Evolutionary conservation across 2,329 filamentous ascomycete genomes (phyloP).

Genomic region (Zarea fungicola): DNA sequence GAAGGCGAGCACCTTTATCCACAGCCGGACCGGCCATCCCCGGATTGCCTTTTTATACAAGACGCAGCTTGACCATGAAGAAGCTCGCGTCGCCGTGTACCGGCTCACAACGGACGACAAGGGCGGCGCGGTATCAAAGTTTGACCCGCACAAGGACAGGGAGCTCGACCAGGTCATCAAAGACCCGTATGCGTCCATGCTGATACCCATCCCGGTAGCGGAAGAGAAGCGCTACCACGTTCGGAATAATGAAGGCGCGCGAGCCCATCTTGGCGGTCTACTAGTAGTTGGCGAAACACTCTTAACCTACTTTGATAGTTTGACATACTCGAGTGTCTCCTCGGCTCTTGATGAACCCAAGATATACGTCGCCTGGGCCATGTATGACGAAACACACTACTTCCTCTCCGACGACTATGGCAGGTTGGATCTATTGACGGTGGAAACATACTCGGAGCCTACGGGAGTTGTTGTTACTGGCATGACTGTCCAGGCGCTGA

Average conservation of each 20-base stretch:
- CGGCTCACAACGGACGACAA: conserved; percentile 54
- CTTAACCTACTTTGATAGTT: conserved; percentile 79
- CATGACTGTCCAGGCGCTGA: conserved; percentile 57
- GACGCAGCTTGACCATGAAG: conserved; percentile 44
- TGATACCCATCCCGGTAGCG: conserved; percentile 58
- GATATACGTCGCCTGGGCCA: conserved; percentile 88
- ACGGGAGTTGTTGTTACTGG: conserved; percentile 62
- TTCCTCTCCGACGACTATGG: conserved; percentile 93
- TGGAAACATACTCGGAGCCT: conserved; percentile 62
- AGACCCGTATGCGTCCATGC: conserved; percentile 52
- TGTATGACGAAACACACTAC: conserved; percentile 75
- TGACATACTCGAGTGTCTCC: conserved; percentile 61
- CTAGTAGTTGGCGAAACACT: conserved; percentile 75
- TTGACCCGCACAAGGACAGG: conserved; percentile 50
- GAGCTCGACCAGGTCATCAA: conserved; percentile 48
- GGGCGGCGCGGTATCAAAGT: conserved; percentile 47
- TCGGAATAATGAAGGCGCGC: conserved; percentile 47
- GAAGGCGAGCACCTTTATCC: conserved; percentile 52
- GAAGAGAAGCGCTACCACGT: conserved; percentile 57
- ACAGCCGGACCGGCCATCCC: conserved; percentile 54
- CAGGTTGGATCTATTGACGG: conserved; percentile 74
- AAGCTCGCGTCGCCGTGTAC: conserved; percentile 54
- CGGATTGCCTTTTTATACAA: conserved; percentile 56
- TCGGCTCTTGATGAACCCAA: conserved; percentile 66
- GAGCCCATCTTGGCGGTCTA: conserved; percentile 61